Base-by-base conservation (phyloP, 2,329 filamentous ascomycete genomes). In the Pseudodiploospora longispora region DNA sequence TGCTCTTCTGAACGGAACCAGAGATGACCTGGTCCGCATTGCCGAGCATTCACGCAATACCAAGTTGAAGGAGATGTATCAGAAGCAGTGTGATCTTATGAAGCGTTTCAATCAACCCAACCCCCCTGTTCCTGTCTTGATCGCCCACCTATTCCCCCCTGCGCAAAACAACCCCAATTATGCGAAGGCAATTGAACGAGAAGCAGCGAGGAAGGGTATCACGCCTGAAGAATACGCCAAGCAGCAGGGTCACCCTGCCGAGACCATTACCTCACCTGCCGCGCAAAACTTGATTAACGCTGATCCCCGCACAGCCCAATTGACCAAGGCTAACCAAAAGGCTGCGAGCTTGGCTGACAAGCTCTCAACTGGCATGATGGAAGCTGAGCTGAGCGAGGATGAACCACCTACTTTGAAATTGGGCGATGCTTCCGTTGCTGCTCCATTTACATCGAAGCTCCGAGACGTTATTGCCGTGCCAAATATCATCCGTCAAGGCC, bases 11-110 rank as follows among this genome's bases (percentile, higher is more conserved):
- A 98, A 98, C 65, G 93, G 93, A 50, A 94, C 90, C 2, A 84
- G 82, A 53, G 87, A 97, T 27, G 93, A 97, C 61, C 76, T 98
- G 43, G 83, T 82, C 45, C 89, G 84, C 62, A 98, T 98, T 56
- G 84, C 86, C 28, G 93, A 97, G 60, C 90, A 98, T 66, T 83
- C 85, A 58, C 85, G 93, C 55, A 95, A 89, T 64, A 95, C 85
- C 35, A 95, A 89, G 75, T 94, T 98, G 87, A 97, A 96, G 75
- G 90, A 96, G 52, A 80, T 98, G 52, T 98, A 98, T 63, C 88
- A 97, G 70, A 97, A 98, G 74, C 93, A 98, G 64, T 78, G 85
- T 45, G 73, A 82, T 38, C 76, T 98, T 63, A 96, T 98, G 87
- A 79, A 85, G 60, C 81, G 91, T 51, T 98, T 97, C 76, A 95